Base-by-base conservation (phyloP, 345 rosid genomes). In the Hibiscus syriacus region DNA sequence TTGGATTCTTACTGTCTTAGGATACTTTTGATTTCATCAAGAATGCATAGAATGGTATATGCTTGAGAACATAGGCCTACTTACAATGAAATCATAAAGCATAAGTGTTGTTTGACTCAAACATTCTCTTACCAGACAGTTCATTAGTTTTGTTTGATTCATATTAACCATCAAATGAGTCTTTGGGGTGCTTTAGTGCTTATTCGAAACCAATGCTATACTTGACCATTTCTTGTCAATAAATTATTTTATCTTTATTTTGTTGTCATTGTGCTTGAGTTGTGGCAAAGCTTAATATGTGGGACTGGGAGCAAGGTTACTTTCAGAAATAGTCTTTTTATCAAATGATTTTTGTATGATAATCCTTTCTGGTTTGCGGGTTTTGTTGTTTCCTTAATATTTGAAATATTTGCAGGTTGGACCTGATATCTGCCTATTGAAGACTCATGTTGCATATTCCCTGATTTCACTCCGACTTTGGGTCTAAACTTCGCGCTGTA, bases 391-490 rank as follows among this genome's bases (percentile, higher is more conserved):
- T 11, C 0, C 20, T 50, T 10, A 2, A 8, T 19, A 9, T 65
- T 45, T 65, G 4, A 36, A 41, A 30, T 34, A 23, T 70, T 69
- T 82, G 79, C 72, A 93, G 98, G 96, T 90, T 77, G 98, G 98
- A 80, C 90, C 90, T 5, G 98, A 90, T 80, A 93, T 93, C 54
- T 94, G 99, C 72, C 45, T 94, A 69, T 72, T 91, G 87, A 94
- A 94, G 80, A 91, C 99, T 27, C 99, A 94, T 74, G 97, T 94
- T 41, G 99, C 74, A 94, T 94, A 76, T 67, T 94, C 22, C 93
- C 97, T 39, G 99, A 94, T 84, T 94, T 89, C 82, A 89, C 95
- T 50, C 80, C 5, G 97, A 89, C 59, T 94, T 94, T 60, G 99
- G 98, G 66, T 80, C 96, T 17, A 91, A 87, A 56, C 90, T 94